Evolutionary conservation across 768 basidiomycete species (phyloP).

Genomic region (Tephrocybe sp.): DNA sequence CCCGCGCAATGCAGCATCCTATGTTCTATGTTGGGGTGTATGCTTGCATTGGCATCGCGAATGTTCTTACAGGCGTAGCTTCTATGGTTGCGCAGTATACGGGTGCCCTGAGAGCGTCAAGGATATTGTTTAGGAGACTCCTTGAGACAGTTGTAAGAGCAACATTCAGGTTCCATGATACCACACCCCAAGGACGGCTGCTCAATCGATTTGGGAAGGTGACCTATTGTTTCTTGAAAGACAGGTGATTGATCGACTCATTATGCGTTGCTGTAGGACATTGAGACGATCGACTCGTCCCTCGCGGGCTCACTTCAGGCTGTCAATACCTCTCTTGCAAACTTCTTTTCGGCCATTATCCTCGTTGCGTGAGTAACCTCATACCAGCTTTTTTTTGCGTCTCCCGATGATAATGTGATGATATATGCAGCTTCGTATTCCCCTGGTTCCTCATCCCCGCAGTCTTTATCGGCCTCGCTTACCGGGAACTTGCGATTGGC

Average conservation of each 20-base stretch:
- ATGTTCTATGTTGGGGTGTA: constrained; percentile 73
- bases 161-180: constrained; percentile 84
- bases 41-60: constrained; percentile 53
- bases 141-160: constrained; percentile 72
- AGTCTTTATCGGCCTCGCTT: constrained; percentile 65
- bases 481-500: constrained; percentile 65
- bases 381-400: constrained; percentile 4
- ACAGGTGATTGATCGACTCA: neutral
- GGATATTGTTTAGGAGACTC: constrained; percentile 48
- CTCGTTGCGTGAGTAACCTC: constrained; percentile 55
- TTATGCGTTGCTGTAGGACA: constrained; percentile 42
- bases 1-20: constrained; percentile 55
- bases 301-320: constrained; percentile 66
- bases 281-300: constrained; percentile 82
- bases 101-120: constrained; percentile 51
- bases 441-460: constrained; percentile 84
- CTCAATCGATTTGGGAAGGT: constrained; percentile 82
- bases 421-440: constrained; percentile 54
- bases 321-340: constrained; percentile 76
- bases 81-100: constrained; percentile 56
- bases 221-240: neutral
- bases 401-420: neutral
- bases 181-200: constrained; percentile 83
- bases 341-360: constrained; percentile 73
- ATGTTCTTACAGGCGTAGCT: constrained; percentile 43